Evolutionary conservation across 345 rosid genomes (phyloP), one percentile per base, ranked within the genome.

Genomic region (Aquilaria malaccensis): DNA sequence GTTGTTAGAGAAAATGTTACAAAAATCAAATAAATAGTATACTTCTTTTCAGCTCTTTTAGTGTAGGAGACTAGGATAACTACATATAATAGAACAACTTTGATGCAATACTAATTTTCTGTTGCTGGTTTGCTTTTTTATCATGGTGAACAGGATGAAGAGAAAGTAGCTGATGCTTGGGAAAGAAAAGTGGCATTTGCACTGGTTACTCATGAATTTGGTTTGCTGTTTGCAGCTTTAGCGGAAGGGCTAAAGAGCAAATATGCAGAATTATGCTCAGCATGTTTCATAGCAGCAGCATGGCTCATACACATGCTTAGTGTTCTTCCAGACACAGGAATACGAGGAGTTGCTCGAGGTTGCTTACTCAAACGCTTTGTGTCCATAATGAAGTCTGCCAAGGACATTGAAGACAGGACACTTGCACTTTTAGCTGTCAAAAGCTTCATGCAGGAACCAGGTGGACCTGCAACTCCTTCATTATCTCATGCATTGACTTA

Each of bases 161-260:
- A 81, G 77, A 81, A 55, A 67, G 83, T 85, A 33, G 85, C 84
- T 54, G 81, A 78, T 58, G 81, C 70, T 50, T 83, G 93, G 93
- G 93, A 83, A 73, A 80, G 73, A 57, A 81, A 65, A 70, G 69
- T 78, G 77, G 87, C 84, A 0, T 81, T 76, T 55, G 85, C 76
- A 46, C 59, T 86, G 52, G 81, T 64, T 54, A 81, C 84, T 74
- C 87, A 86, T 65, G 93, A 86, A 47, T 81, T 80, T 51, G 93
- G 93, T 55, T 69, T 78, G 41, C 65, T 86, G 58, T 83, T 86
- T 68, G 89, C 83, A 82, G 87, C 84, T 60, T 63, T 86, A 61
- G 83, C 81, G 52, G 93, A 86, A 69, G 85, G 93, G 61, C 33
- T 83, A 48, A 79, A 72, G 63, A 86, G 84, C 76, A 72, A 59